Evolutionary conservation across 768 basidiomycete genomes (phyloP).

Genomic region (Rhodotorula paludigena): DNA sequence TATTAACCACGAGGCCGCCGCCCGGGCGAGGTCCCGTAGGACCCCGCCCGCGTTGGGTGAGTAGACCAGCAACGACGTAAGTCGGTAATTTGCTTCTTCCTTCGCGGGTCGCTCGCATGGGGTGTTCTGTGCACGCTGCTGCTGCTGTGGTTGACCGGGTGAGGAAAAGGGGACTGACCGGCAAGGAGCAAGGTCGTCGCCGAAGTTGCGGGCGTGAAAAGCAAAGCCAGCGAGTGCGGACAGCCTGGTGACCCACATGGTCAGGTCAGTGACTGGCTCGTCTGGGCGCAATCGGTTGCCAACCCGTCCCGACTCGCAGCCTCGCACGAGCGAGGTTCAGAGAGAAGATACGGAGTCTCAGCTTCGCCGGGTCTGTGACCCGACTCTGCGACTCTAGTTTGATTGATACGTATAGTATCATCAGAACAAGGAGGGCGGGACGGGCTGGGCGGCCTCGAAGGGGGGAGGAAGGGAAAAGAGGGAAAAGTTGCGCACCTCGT

Average conservation of each 20-base stretch:
- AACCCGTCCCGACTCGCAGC: no score
- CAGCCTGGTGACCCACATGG: no score
- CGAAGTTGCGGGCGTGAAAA: no score
- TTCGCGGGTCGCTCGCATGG: no score
- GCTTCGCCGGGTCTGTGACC: slow-evolving; percentile 1
- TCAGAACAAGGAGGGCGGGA: neutral
- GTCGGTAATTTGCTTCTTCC: slow-evolving; percentile 14
- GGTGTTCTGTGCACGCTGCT: neutral
- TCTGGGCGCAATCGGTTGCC: no score
- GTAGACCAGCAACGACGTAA: neutral
- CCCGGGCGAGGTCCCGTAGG: neutral
- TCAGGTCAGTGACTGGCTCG: no score
- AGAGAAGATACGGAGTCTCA: slow-evolving; percentile 3
- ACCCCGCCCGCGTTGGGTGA: neutral
- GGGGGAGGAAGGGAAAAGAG: neutral
- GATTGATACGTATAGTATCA: slow-evolving; percentile 26
- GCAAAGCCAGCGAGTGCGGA: no score
- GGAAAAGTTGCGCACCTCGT: neutral
- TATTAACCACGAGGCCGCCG: neutral
- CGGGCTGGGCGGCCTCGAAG: neutral
- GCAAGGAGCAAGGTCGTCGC: no score
- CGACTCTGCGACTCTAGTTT: slow-evolving; percentile 4
- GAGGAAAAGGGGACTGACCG: no score
- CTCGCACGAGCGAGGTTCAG: neutral
- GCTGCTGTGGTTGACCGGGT: neutral